Percentiles rank a stretch among this genome's conserved stretches.
These are phyloP conservation scores for Fusarium luffae DNA, from an alignment of 2,329 filamentous ascomycete species.

Conservation along the genomic window DNA sequence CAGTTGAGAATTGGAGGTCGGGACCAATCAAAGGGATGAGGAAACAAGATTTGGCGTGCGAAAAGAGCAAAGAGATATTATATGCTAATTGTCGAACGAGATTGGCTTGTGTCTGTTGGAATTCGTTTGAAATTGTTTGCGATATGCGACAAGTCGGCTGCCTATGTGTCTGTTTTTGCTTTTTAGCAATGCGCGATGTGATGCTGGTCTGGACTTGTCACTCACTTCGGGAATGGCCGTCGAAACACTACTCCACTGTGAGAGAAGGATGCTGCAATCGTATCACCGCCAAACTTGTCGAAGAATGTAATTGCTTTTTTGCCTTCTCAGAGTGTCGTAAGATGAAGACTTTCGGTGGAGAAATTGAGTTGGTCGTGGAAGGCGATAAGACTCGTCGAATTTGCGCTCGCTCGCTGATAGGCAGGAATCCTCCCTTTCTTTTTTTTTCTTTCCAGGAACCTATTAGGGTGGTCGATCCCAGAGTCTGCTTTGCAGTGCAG, in stretches of 20 bases:
- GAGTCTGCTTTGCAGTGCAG: slow-evolving; percentile 7
- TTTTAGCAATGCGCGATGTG: slow-evolving; percentile 45
- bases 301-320: slow-evolving; percentile 45
- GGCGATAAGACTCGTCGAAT: slow-evolving; percentile 27
- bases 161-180: slow-evolving; percentile 41
- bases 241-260: slow-evolving; percentile 33
- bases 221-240: slow-evolving; percentile 39
- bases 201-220: slow-evolving; percentile 37
- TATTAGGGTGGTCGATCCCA: slow-evolving; percentile 26
- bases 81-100: slow-evolving; percentile 15
- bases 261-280: slow-evolving; percentile 38
- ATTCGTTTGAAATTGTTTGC: slow-evolving; percentile 20
- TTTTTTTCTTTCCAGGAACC: slow-evolving; percentile 5
- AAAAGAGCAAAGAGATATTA: slow-evolving; percentile 26
- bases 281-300: slow-evolving; percentile 39
- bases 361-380: slow-evolving; percentile 10
- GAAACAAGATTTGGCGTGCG: slow-evolving; percentile 20
- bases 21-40: slow-evolving; percentile 17
- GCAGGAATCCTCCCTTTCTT: slow-evolving; percentile 15
- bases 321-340: slow-evolving; percentile 31
- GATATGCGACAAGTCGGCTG: slow-evolving; percentile 39
- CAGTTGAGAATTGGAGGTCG: slow-evolving; percentile 18
- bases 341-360: slow-evolving; percentile 33
- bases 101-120: slow-evolving; percentile 15
- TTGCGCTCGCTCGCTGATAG: slow-evolving; percentile 33